phyloP scores from a whole-genome alignment of 2,329 filamentous ascomycete species.

The Pseudogymnoascus destructans region DNA sequence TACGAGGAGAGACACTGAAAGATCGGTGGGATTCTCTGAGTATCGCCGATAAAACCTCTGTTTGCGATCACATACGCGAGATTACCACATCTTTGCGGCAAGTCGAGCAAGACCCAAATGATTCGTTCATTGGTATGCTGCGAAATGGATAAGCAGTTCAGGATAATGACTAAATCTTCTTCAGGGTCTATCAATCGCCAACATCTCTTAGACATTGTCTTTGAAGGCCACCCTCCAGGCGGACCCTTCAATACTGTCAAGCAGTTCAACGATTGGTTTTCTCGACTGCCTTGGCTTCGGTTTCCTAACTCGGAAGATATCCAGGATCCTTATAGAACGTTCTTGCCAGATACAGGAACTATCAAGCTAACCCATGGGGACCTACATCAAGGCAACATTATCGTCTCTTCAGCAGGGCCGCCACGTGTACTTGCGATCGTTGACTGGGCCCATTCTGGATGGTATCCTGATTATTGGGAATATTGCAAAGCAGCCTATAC shows the following conservation, averaged over 20 bases:
- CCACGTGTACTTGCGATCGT: constrained; percentile 21
- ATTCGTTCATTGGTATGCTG: neutral
- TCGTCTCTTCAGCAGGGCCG: constrained; percentile 10
- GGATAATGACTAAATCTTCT: neutral
- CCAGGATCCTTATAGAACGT: neutral
- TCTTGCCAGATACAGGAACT: neutral
- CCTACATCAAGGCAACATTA: neutral
- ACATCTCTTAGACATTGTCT: neutral
- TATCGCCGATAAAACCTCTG: neutral
- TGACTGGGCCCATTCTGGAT: constrained; percentile 26
- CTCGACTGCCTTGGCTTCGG: neutral
- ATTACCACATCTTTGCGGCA: neutral
- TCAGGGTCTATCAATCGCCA: neutral
- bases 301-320: neutral
- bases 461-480: too few relatives aligned
- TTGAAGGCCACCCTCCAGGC: neutral
- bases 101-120: constrained; percentile 2
- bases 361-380: neutral
- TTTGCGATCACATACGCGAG: neutral
- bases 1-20: neutral
- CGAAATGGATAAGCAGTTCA: neutral
- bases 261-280: neutral
- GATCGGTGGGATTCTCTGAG: neutral
- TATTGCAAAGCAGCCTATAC: constrained; percentile 25
- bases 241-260: neutral